A percentile compares a stretch with the other conserved stretches of the same genome.
These are phyloP conservation scores for Plectosphaerella cucumerina DNA, from an alignment of 2,329 filamentous ascomycete species.

Conservation along the genomic window DNA sequence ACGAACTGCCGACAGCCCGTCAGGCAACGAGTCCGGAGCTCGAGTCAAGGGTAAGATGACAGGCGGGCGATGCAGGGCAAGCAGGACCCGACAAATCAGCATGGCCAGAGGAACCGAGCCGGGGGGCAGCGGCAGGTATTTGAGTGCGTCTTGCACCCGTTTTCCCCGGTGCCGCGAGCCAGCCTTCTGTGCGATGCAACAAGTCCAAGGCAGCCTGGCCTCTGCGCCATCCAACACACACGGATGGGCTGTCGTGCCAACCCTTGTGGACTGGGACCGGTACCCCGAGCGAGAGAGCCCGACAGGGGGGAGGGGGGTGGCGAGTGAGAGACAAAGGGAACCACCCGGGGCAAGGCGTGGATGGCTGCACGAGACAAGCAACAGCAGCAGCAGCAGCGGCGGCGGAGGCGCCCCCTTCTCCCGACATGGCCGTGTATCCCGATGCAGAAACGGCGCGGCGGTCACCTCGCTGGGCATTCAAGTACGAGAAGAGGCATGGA, in stretches of 20 bases:
- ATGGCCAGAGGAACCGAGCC: neutral
- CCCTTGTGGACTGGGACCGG: neutral
- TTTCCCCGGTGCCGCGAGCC: neutral
- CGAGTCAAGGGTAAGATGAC: neutral
- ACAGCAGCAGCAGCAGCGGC: no score
- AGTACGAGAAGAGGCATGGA: no score
- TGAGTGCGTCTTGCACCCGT: neutral
- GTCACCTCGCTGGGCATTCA: neutral
- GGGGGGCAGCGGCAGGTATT: neutral
- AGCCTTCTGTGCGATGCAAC: neutral
- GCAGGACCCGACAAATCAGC: slow-evolving; percentile 2
- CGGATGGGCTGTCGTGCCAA: slow-evolving; percentile 1
- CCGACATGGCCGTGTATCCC: neutral
- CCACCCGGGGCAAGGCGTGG: neutral
- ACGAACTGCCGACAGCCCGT: neutral
- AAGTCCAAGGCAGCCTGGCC: neutral
- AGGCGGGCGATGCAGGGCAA: neutral
- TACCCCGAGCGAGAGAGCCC: neutral
- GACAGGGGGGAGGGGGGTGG: neutral
- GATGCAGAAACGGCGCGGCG: neutral
- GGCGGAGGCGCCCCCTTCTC: no score
- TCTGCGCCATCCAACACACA: neutral
- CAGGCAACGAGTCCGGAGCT: neutral
- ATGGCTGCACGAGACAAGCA: neutral
- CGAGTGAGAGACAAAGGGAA: neutral